phyloP scores from a whole-genome alignment of 1,284 basidiomycete species.

The Pseudozyma tsukubaensis region DNA sequence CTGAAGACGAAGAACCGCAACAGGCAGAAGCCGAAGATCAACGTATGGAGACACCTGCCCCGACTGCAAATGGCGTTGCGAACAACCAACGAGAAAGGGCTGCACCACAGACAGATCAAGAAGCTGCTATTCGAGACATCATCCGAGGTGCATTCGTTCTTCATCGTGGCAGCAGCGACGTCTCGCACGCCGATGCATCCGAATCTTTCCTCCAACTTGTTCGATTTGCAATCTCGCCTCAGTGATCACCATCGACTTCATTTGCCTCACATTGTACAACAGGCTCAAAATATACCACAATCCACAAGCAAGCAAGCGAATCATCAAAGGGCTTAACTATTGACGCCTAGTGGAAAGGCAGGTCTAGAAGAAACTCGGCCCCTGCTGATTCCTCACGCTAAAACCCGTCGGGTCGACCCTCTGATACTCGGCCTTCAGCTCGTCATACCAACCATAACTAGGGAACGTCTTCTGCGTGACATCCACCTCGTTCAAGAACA shows the following conservation, averaged over 20 bases:
- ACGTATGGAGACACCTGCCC: too few relatives aligned
- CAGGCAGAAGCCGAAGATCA: neutral
- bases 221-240: neutral
- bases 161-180: slow-evolving; percentile 1
- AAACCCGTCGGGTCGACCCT: slow-evolving; percentile 38
- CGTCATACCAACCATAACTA: slow-evolving; percentile 34
- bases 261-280: neutral
- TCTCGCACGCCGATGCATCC: neutral
- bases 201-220: slow-evolving; percentile 24
- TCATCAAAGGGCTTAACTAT: too few relatives aligned
- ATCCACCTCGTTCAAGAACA: slow-evolving; percentile 56
- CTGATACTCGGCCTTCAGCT: slow-evolving; percentile 26
- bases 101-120: neutral
- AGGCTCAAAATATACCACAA: neutral
- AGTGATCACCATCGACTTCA: too few relatives aligned
- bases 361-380: slow-evolving; percentile 17
- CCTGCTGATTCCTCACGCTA: slow-evolving; percentile 21
- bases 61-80: neutral
- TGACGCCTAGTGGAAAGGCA: neutral
- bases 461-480: slow-evolving; percentile 28
- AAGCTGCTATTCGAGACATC: slow-evolving; percentile 34
- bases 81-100: too few relatives aligned
- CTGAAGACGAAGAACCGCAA: slow-evolving; percentile 19
- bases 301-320: neutral
- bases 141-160: slow-evolving; percentile 27